These are phyloP conservation scores for Fusarium sp. DNA, from an alignment of 2,329 filamentous ascomycete species.

Conservation along the genomic window DNA sequence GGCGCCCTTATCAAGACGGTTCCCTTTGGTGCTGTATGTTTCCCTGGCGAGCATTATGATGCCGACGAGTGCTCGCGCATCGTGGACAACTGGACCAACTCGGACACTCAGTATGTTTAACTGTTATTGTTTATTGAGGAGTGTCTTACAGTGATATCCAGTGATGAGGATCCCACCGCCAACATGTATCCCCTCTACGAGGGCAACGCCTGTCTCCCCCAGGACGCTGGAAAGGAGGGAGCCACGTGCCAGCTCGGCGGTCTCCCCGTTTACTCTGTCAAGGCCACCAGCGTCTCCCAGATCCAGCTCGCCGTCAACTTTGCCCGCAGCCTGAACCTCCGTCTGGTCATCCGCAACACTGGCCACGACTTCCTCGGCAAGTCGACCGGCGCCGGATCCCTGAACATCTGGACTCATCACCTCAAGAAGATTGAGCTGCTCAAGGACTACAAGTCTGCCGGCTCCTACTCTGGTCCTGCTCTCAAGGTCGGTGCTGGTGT, in stretches of 20 bases:
- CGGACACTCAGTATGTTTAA: slow-evolving; percentile 27
- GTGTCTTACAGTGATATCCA: slow-evolving; percentile 17
- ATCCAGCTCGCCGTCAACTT: slow-evolving; percentile 59
- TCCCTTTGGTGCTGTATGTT: slow-evolving; percentile 46
- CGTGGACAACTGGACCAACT: slow-evolving; percentile 40
- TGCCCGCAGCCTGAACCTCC: slow-evolving; percentile 55
- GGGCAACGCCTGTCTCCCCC: slow-evolving; percentile 48
- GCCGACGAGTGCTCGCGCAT: slow-evolving; percentile 41
- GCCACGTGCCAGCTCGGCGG: slow-evolving; percentile 51
- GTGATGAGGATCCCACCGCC: slow-evolving; percentile 18
- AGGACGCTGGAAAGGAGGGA: slow-evolving; percentile 32
- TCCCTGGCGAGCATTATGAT: slow-evolving; percentile 42
- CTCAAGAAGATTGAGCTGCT: slow-evolving; percentile 54
- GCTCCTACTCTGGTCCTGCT: slow-evolving; percentile 55
- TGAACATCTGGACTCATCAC: slow-evolving; percentile 67
- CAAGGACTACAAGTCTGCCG: slow-evolving; percentile 35
- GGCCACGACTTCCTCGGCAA: slow-evolving; percentile 64
- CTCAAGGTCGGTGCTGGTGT: slow-evolving; percentile 67
- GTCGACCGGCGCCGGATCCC: slow-evolving; percentile 66
- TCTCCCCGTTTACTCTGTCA: slow-evolving; percentile 55
- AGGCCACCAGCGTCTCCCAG: slow-evolving; percentile 53
- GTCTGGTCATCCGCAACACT: slow-evolving; percentile 58
- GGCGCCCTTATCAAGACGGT: slow-evolving; percentile 47
- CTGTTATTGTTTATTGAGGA: not conserved
- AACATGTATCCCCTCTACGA: slow-evolving; percentile 53